phyloP scores from a whole-genome alignment of 257 asterid species.

The Solanum ossicruentum region DNA sequence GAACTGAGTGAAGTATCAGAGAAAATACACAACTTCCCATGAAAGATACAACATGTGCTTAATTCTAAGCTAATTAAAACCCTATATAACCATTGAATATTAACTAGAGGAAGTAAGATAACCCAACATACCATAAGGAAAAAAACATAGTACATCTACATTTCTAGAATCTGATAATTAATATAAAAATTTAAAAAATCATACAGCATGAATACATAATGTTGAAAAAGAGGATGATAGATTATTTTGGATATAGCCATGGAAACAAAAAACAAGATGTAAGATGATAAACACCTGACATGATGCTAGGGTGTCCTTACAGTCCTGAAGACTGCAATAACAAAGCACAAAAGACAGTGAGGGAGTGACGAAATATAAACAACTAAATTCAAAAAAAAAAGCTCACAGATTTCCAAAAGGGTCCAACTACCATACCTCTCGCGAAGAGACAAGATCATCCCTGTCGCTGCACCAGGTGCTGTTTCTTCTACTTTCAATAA shows the following conservation, averaged over 20 bases:
- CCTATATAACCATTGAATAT: background rate
- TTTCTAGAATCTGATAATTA: background rate
- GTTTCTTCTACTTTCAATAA: conserved; percentile 66
- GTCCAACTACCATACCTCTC: conserved; percentile 38
- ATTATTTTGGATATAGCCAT: background rate
- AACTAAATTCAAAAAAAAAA: background rate
- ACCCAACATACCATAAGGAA: background rate
- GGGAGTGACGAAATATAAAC: background rate
- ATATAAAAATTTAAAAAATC: background rate
- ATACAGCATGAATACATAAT: background rate
- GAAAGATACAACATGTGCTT: background rate
- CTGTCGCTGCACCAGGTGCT: conserved; percentile 84
- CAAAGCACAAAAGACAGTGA: conserved; percentile 1
- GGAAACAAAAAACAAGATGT: background rate
- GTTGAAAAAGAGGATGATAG: background rate
- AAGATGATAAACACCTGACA: conserved; percentile 45
- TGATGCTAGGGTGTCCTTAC: conserved; percentile 63
- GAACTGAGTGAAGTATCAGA: background rate
- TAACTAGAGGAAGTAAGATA: background rate
- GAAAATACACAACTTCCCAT: background rate
- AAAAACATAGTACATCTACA: background rate
- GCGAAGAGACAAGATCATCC: conserved; percentile 87
- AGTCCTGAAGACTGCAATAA: conserved; percentile 66
- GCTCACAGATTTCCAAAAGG: background rate
- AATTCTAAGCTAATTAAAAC: background rate